A percentile compares a stretch with the other conserved stretches of the same genome.
Conservation (phyloP, 169 alveolate genomes). For the Plasmodium blacklocki region DNA sequence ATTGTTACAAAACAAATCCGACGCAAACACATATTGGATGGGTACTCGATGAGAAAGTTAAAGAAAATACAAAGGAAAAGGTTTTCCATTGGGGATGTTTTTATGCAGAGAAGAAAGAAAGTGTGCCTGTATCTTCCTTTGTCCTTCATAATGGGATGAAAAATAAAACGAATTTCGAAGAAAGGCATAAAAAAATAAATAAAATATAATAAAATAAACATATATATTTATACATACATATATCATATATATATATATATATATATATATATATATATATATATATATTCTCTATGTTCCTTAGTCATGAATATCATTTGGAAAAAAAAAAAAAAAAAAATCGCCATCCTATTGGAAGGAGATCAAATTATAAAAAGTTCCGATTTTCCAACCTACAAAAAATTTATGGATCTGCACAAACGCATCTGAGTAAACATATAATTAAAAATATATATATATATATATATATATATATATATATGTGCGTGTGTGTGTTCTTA, state of each 20-base stretch:
- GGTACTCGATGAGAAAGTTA: conserved; percentile 41
- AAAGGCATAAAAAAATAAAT: too few relatives aligned
- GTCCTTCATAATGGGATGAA: conserved; percentile 14
- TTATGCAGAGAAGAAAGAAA: conserved; percentile 13
- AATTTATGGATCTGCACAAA: conserved; percentile 16
- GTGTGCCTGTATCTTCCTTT: conserved; percentile 16
- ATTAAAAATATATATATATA: neutral
- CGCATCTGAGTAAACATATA: conserved; percentile 8
- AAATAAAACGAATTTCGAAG: neutral
- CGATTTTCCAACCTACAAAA: neutral
- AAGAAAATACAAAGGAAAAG: conserved; percentile 39
- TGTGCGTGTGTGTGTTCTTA: neutral
- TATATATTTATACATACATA: neutral
- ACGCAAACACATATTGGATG: conserved; percentile 78
- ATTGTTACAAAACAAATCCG: conserved; percentile 67
- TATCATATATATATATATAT: neutral
- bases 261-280: neutral
- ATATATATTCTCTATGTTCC: neutral
- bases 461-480: neutral
- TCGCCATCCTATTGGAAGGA: conserved; percentile 11
- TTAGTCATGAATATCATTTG: neutral
- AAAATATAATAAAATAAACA: neutral
- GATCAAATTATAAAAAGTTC: conserved; percentile 34
- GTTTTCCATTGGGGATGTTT: conserved; percentile 65
- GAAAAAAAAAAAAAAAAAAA: conserved; percentile 6